phyloP scores from a whole-genome alignment of 2,329 filamentous ascomycete species.

The Pseudohalonectria lignicola region DNA sequence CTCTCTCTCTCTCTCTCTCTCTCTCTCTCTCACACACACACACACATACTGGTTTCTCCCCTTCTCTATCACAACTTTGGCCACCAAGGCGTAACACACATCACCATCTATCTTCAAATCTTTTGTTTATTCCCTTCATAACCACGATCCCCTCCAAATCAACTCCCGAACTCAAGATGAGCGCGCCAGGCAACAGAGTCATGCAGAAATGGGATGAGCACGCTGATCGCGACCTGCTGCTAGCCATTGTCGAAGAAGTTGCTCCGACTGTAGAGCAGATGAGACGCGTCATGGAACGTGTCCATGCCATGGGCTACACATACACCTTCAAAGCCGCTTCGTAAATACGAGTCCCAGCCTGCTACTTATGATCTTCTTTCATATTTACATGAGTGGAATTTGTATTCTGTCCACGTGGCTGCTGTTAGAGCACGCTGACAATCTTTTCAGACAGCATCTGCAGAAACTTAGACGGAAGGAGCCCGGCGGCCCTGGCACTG shows the following conservation, averaged over 20 bases:
- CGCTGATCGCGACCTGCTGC: conserved; percentile 17
- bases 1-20: not conserved
- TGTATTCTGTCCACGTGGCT: too few relatives aligned
- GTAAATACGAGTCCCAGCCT: too few relatives aligned
- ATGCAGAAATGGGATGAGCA: conserved; percentile 13
- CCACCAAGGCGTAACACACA: too few relatives aligned
- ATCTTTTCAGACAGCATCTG: conserved; percentile 21
- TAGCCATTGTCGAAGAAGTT: conserved; percentile 11
- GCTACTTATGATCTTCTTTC: too few relatives aligned
- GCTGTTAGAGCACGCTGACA: too few relatives aligned
- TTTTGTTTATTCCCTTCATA: not conserved
- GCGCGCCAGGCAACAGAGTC: too few relatives aligned
- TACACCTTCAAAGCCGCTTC: conserved; percentile 17
- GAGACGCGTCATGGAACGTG: conserved; percentile 10
- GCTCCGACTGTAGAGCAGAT: conserved; percentile 13
- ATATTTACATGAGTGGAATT: too few relatives aligned
- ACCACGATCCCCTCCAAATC: too few relatives aligned
- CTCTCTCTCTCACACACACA: too few relatives aligned
- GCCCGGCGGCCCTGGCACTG: not conserved
- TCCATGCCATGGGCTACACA: conserved; percentile 12
- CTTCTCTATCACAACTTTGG: not conserved
- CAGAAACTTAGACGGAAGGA: conserved; percentile 22
- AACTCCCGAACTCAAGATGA: too few relatives aligned
- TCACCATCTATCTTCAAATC: not conserved
- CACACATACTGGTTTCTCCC: not conserved